Percentiles rank a stretch among this genome's conserved stretches.
phyloP scores from a whole-genome alignment of 2,329 filamentous ascomycete genomes.

The Knoxdaviesia capensis region DNA sequence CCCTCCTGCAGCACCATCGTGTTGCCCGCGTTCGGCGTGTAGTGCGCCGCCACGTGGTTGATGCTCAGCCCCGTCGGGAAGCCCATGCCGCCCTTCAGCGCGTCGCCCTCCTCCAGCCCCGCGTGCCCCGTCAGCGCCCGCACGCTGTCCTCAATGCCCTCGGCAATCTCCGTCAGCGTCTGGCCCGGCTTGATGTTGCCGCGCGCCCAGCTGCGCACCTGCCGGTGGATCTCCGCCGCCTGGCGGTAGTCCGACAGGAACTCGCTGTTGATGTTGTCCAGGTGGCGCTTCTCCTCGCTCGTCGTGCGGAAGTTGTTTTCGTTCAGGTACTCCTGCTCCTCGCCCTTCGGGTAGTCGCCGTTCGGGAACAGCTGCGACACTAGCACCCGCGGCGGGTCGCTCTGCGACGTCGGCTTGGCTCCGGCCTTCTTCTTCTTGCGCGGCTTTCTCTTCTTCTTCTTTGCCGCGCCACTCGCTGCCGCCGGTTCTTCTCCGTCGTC shows the following conservation, averaged over 20 bases:
- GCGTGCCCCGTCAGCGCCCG: conserved; percentile 50
- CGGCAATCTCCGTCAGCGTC: conserved; percentile 53
- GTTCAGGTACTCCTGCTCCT: conserved; percentile 58
- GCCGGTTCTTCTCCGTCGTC: background rate
- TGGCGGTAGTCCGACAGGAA: conserved; percentile 58
- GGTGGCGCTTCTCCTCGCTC: conserved; percentile 64
- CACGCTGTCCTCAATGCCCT: conserved; percentile 63
- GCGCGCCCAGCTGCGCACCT: conserved; percentile 60
- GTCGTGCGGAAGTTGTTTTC: conserved; percentile 67
- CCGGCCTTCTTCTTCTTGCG: conserved; percentile 55
- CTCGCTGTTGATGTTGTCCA: conserved; percentile 58
- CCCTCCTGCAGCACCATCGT: conserved; percentile 52
- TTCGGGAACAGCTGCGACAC: conserved; percentile 56
- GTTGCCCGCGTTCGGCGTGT: conserved; percentile 60
- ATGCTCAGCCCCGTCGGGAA: conserved; percentile 63
- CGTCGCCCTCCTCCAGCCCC: conserved; percentile 53
- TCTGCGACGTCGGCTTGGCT: conserved; percentile 46
- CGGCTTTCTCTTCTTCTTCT: conserved; percentile 70
- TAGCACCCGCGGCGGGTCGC: conserved; percentile 55
- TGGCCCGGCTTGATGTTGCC: conserved; percentile 58
- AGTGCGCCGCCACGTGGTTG: conserved; percentile 63
- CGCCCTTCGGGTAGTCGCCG: conserved; percentile 53
- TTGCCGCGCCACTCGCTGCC: conserved; percentile 1
- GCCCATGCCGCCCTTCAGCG: conserved; percentile 53
- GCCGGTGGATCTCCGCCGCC: conserved; percentile 56